Conservation (phyloP, 306 rosid species). For the Clitoria ternatea region DNA sequence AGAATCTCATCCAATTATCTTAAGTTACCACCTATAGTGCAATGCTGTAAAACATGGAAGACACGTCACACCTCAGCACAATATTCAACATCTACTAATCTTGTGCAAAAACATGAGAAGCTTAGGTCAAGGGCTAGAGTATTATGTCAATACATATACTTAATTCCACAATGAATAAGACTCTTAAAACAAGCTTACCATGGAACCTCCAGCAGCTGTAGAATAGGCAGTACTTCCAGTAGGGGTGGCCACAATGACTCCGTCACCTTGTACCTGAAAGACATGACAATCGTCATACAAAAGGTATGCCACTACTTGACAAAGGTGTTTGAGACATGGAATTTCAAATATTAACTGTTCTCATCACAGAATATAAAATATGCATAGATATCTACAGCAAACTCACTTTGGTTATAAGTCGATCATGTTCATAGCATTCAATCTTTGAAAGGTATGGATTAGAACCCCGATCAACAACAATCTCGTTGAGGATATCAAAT, state of each 20-base stretch:
- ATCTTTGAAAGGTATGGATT: conserved; percentile 97
- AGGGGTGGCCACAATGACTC: conserved; percentile 98
- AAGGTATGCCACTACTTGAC: conserved; percentile 16
- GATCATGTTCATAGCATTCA: conserved; percentile 89
- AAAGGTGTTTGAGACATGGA: conserved; percentile 11
- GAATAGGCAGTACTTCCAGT: conserved; percentile 99
- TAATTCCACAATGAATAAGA: not conserved
- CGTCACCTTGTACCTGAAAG: conserved; percentile 96
- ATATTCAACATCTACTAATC: not conserved
- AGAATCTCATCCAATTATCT: conserved; percentile 8
- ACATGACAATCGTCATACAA: not conserved
- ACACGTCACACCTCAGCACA: not conserved
- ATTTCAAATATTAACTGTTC: not conserved
- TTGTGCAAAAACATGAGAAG: not conserved
- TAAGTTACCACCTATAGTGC: not conserved
- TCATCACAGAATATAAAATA: not conserved
- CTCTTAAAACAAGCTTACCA: conserved; percentile 47
- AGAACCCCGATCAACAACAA: conserved; percentile 96
- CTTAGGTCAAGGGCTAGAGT: not conserved
- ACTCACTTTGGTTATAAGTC: conserved; percentile 92
- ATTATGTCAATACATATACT: not conserved
- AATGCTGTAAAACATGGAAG: not conserved
- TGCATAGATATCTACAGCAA: not conserved
- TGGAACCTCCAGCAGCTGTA: conserved; percentile 98
- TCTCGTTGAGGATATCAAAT: conserved; percentile 84